Base-by-base conservation (phyloP, 2,329 filamentous ascomycete species). In the Cladosporium oxysporum region DNA sequence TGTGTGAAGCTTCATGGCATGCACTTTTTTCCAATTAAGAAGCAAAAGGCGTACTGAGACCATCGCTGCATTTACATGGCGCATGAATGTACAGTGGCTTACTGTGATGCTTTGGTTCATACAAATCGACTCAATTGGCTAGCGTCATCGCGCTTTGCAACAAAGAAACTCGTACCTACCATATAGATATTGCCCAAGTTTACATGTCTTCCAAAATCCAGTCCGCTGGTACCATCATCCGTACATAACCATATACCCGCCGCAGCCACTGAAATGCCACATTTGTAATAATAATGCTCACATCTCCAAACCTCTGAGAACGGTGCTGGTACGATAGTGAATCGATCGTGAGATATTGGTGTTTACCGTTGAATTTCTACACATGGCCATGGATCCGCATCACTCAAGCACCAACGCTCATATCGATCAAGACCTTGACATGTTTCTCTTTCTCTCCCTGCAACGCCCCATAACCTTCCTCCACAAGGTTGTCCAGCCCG, bases 341-440 rank as follows among this genome's bases (percentile, higher is more conserved):
- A 16, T 6, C 5, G 16, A 41, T 41, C 35, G 35, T 41, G 35
- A 18, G 35, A 41, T 18, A 18, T 18, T 41, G 1, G 35, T 41
- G 18, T 6, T 18, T 41, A 18, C 14, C 35, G 5, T 18, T 6
- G 16, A 41, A 14, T 41, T 7, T 16, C 35, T 41, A 16, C 35
- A 5, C 35, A 41, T 5, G 14, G 33, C 33, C 33, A 10, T 35
- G 33, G 33, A 35, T 35, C 35, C 21, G 21, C 47, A 50, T 28
- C n/a, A 10, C 28, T 57, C 52, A 52, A 31, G 65, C 50, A 5
- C 58, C 50, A 35, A 58, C 29, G 52, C 60, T 64, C 58, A 76
- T 70, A 66, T 87, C 82, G 1, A 89, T 84, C 55, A 89, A 69
- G 33, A 89, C 85, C 77, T 89, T 89, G 31, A 88, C 85, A 70